phyloP scores from a whole-genome alignment of 768 basidiomycete genomes.

The Termitomyces sp. region DNA sequence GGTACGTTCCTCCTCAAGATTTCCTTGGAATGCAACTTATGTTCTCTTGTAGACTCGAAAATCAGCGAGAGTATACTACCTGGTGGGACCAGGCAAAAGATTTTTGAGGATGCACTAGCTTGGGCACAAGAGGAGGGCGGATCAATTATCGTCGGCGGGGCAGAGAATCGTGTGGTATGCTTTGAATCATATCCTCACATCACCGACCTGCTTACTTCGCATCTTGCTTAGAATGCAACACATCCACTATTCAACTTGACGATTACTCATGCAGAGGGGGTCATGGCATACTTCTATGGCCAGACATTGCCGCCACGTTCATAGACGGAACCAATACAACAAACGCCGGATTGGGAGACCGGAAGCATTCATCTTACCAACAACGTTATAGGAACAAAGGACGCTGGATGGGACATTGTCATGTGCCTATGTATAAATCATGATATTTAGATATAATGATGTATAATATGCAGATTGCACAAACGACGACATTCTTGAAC shows the following conservation, averaged over 20 bases:
- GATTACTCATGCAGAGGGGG: constrained; percentile 58
- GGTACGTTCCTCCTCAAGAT: constrained; percentile 3
- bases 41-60: constrained; percentile 27
- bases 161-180: constrained; percentile 63
- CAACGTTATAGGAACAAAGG: neutral
- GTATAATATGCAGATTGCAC: neutral
- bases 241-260: constrained; percentile 80
- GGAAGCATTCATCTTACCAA: neutral
- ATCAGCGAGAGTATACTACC: constrained; percentile 33
- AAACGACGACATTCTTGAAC: neutral
- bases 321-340: neutral
- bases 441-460: neutral
- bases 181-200: neutral
- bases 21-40: neutral
- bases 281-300: constrained; percentile 74
- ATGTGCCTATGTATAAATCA: neutral
- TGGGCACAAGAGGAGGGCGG: constrained; percentile 72
- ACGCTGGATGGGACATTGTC: neutral
- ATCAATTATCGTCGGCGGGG: constrained; percentile 54
- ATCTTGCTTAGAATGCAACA: constrained; percentile 63
- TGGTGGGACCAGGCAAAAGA: constrained; percentile 25
- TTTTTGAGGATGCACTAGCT: constrained; percentile 55
- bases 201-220: neutral
- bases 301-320: constrained; percentile 45
- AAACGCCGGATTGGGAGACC: neutral